Evolutionary conservation across 441 rosid genomes (phyloP), one percentile per base, ranked within the genome.

Genomic region (Adansonia rubrostipa): DNA sequence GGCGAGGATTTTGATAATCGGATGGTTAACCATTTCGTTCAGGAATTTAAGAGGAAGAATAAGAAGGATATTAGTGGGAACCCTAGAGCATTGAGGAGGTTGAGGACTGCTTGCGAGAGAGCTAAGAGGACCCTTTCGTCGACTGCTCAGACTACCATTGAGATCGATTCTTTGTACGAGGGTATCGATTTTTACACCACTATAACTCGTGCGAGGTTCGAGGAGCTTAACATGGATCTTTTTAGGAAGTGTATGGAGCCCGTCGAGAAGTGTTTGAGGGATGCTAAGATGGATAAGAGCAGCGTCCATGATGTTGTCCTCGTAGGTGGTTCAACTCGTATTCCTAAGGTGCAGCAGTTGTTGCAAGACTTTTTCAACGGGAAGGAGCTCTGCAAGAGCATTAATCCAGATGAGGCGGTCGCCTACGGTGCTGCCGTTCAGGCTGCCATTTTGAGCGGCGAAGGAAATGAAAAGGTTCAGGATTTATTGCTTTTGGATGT

Each of bases 161-260:
- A 86, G 75, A 88, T 88, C 0, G 89, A 88, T 65, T 88, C 90
- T 13, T 57, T 88, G 58, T 88, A 84, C 0, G 90, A 88, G 83
- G 90, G 90, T 80, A 81, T 88, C 44, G 90, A 88, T 70, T 88
- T 88, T 56, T 88, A 86, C 54, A 50, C 87, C 1, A 81, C 89
- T 33, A 84, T 86, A 0, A 86, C 89, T 7, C 84, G 89, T 9
- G 89, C 89, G 17, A 79, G 89, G 64, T 85, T 87, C 4, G 89
- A 87, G 81, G 89, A 87, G 70, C 83, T 88, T 1, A 88, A 88
- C 82, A 88, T 86, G 89, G 89, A 88, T 72, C 79, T 88, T 3
- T 88, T 88, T 80, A 88, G 89, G 65, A 88, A 88, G 71, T 86
- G 89, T 74, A 88, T 88, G 91, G 91, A 86, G 76, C 89, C 91